Evolutionary conservation across 2,329 filamentous ascomycete species (phyloP), one percentile per base, ranked within the genome.

Genomic region (Fusarium sp.): DNA sequence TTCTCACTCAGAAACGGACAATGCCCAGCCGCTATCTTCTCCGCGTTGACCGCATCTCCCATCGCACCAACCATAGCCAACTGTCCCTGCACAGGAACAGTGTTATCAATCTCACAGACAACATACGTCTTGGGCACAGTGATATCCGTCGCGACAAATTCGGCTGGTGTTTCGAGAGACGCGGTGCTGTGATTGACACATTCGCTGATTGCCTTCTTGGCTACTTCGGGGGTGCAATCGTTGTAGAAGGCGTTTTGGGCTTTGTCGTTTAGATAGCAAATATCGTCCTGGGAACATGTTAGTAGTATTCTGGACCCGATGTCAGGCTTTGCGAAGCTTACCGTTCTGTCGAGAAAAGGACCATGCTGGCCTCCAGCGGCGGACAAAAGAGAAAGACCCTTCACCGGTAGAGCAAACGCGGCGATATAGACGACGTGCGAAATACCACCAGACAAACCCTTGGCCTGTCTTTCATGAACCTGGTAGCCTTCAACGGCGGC

Each of bases 361-460:
- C 42, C 54, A 18, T 56, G 44, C 0, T 12, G 35, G 17, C 63
- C 66, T 5, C 64, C 66, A 13, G 66, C 17, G 1, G 64, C 57
- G 0, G 57, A 14, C 5, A 36, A 6, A 1, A 74, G 62, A 7
- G 70, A 63, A 18, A 75, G 28, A 0, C 59, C 52, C 4, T 51
- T 70, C 0, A 11, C 45, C 0, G 80, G 75, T 1, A 80, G 42
- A 5, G 78, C 78, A 45, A 80, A 76, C 1, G 79, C 72, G 0
- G 79, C 62, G 5, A 82, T 51, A 38, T 79, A 82, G 2, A 81
- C 48, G 18, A 81, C 67, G 3, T 75, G 63, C 10, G 73, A 78
- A 31, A 82, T 73, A 5, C 81, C 80, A 18, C 81, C 81, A 6
- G 60, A 18, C 5, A 79, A 36, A 0, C 80, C 80, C 20, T 70